Percentiles rank a stretch among this genome's conserved stretches.
Evolutionary conservation across 2,329 filamentous ascomycete genomes (phyloP).

Genomic region (Botrytis fabae): DNA sequence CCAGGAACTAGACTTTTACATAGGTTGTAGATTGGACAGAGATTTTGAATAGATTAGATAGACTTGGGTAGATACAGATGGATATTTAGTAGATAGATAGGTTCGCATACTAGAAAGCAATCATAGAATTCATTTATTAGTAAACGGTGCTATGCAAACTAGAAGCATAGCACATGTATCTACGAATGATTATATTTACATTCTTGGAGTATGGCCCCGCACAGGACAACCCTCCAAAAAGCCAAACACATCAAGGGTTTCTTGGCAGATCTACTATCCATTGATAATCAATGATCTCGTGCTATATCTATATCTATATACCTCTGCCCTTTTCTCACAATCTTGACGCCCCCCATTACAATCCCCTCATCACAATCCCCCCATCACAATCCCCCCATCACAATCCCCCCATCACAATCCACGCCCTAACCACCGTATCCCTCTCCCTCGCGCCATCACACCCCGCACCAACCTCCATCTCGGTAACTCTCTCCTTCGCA

Average conservation of each 20-base stretch:
- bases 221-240: not conserved
- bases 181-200: not conserved
- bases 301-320: not conserved
- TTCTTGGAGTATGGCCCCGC: not conserved
- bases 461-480: slow-evolving; percentile 42
- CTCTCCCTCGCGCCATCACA: slow-evolving; percentile 19
- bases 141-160: not conserved
- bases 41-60: not conserved
- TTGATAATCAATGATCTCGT: not conserved
- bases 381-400: slow-evolving; percentile 13
- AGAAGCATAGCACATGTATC: not conserved
- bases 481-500: slow-evolving; percentile 29
- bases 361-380: not conserved
- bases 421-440: slow-evolving; percentile 10
- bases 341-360: too few species aligned
- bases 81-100: not conserved
- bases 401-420: slow-evolving; percentile 13
- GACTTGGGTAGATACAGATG: not conserved
- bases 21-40: not conserved
- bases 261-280: not conserved
- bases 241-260: not conserved
- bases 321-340: not conserved
- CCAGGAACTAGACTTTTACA: too few species aligned
- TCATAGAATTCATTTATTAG: not conserved
- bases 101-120: not conserved